phyloP scores from a whole-genome alignment of 1,284 basidiomycete genomes.

The Leccinum olivaceoglutinosum region DNA sequence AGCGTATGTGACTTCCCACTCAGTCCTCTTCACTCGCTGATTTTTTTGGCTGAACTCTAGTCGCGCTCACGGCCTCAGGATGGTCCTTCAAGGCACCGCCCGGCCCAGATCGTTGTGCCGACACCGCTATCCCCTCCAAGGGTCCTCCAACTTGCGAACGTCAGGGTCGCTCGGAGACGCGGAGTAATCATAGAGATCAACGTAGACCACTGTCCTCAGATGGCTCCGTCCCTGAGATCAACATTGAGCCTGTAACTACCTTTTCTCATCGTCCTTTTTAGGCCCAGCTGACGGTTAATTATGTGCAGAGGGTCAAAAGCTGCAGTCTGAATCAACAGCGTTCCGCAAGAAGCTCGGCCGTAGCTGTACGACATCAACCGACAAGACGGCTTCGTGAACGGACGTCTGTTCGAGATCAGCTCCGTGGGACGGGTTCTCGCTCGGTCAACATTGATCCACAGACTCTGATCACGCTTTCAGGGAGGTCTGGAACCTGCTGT shows the following conservation, averaged over 20 bases:
- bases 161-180: slow-evolving; percentile 25
- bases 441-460: too few relatives aligned
- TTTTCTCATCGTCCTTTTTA: slow-evolving; percentile 4
- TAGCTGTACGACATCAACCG: too few relatives aligned
- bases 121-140: slow-evolving; percentile 27
- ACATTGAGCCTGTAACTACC: slow-evolving; percentile 25
- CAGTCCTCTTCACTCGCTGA: slow-evolving; percentile 2
- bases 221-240: slow-evolving; percentile 32
- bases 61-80: slow-evolving; percentile 9
- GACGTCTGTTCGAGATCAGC: too few relatives aligned
- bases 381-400: too few relatives aligned
- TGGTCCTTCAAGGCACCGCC: slow-evolving; percentile 16
- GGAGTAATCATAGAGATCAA: slow-evolving; percentile 18
- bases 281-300: slow-evolving; percentile 12
- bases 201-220: slow-evolving; percentile 28
- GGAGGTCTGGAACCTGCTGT: too few relatives aligned
- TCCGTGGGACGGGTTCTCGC: too few relatives aligned
- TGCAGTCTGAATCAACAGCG: too few relatives aligned
- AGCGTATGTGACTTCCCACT: slow-evolving; percentile 18
- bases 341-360: too few relatives aligned
- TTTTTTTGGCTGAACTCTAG: slow-evolving; percentile 10
- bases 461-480: too few relatives aligned
- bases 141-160: slow-evolving; percentile 19
- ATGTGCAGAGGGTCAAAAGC: too few relatives aligned
- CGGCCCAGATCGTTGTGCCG: slow-evolving; percentile 22